These are phyloP conservation scores for Thraustotheca clavata DNA, from an alignment of 352 stramenopile species.

Conservation along the genomic window DNA sequence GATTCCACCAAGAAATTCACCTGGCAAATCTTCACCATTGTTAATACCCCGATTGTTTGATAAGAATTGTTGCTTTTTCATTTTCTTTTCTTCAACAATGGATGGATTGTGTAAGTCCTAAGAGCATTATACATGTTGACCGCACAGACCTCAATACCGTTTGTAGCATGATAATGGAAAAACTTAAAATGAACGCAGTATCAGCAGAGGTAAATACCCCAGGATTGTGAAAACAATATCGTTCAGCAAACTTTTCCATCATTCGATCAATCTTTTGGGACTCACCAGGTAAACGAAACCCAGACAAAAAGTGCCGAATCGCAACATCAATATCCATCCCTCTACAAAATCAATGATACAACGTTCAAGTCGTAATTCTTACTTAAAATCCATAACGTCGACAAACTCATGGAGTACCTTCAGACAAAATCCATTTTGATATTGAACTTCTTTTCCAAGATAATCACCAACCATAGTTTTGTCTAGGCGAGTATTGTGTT, in stretches of 20 bases:
- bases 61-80: constrained; percentile 96
- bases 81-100: constrained; percentile 94
- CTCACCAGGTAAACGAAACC: constrained; percentile 98
- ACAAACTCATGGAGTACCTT: constrained; percentile 96
- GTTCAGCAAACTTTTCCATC: constrained; percentile 99
- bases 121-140: neutral
- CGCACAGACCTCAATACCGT: constrained; percentile 24
- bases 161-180: constrained; percentile 86
- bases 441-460: constrained; percentile 94
- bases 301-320: constrained; percentile 95
- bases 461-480: constrained; percentile 98
- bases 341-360: constrained; percentile 87
- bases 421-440: constrained; percentile 87
- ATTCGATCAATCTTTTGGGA: constrained; percentile 99
- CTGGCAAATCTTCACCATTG: constrained; percentile 91
- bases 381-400: constrained; percentile 15
- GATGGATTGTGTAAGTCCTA: constrained; percentile 97
- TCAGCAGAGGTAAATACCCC: constrained; percentile 93
- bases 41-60: constrained; percentile 97
- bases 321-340: constrained; percentile 95
- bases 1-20: constrained; percentile 90
- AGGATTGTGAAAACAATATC: constrained; percentile 54
- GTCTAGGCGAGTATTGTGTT: constrained; percentile 89
- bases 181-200: constrained; percentile 98
- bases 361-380: neutral